Percentiles rank a stretch among this genome's conserved stretches.
Evolutionary conservation across 192 early-diverging fungal genomes (phyloP).

Genomic region (Diversispora eburnea): DNA sequence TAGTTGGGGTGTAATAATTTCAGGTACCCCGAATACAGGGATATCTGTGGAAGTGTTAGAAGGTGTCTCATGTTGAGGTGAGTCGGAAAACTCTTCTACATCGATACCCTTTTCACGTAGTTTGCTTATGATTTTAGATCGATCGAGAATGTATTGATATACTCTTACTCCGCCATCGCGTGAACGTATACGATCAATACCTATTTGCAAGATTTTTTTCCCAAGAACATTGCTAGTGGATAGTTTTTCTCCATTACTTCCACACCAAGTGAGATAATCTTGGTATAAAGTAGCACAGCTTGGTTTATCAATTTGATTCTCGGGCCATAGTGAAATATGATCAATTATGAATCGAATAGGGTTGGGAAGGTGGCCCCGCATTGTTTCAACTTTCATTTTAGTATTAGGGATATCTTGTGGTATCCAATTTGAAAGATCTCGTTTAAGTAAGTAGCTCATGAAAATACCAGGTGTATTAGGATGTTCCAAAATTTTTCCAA

Average conservation of each 20-base stretch:
- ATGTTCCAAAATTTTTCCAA: not conserved
- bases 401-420: slow-evolving; percentile 3
- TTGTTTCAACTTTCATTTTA: slow-evolving; percentile 4
- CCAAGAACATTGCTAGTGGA: not conserved
- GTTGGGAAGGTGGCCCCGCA: not conserved
- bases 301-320: not conserved
- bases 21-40: not conserved
- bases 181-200: not conserved
- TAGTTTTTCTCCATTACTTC: not conserved
- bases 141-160: not conserved
- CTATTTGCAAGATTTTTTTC: slow-evolving; percentile 2
- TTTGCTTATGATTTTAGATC: not conserved
- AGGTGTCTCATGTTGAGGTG: not conserved
- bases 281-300: not conserved
- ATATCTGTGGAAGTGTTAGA: slow-evolving; percentile 7
- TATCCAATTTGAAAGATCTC: not conserved
- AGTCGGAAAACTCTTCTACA: not conserved
- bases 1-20: not conserved
- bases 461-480: not conserved
- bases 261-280: not conserved
- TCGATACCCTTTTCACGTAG: not conserved
- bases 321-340: slow-evolving; percentile 4
- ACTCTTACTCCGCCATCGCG: not conserved
- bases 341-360: not conserved
- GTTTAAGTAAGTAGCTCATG: slow-evolving; percentile 3